These are phyloP conservation scores for Earliella scabrosa DNA, from an alignment of 1,284 basidiomycete genomes.

Conservation along the genomic window DNA sequence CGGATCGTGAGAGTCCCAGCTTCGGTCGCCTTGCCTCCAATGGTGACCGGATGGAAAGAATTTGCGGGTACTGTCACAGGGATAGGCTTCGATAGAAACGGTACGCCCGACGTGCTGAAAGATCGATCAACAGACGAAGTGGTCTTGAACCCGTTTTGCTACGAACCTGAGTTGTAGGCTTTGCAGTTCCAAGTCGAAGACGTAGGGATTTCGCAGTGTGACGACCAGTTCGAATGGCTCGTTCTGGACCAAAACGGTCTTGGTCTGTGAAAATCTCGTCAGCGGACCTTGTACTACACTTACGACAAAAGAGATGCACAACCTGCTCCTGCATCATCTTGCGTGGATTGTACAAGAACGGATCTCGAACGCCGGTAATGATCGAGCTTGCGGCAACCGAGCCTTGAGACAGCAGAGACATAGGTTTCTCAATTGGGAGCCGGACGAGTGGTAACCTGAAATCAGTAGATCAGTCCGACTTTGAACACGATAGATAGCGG, in stretches of 20 bases:
- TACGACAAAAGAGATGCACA: slow-evolving; percentile 16
- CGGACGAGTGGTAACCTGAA: slow-evolving; percentile 73
- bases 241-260: slow-evolving; percentile 78
- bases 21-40: slow-evolving; percentile 70
- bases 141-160: background rate
- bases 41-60: slow-evolving; percentile 73
- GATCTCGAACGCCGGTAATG: slow-evolving; percentile 64
- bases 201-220: slow-evolving; percentile 88
- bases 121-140: background rate
- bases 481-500: background rate
- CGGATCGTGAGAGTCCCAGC: slow-evolving; percentile 74
- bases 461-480: background rate
- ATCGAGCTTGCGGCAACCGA: slow-evolving; percentile 48
- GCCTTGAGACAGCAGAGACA: slow-evolving; percentile 53
- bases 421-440: slow-evolving; percentile 74
- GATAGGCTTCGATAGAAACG: slow-evolving; percentile 67
- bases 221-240: slow-evolving; percentile 84
- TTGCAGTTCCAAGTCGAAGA: slow-evolving; percentile 88
- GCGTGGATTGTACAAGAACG: slow-evolving; percentile 90
- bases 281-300: no score
- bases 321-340: slow-evolving; percentile 65
- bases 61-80: slow-evolving; percentile 72
- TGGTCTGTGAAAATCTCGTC: slow-evolving; percentile 42
- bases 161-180: slow-evolving; percentile 80
- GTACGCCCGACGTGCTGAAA: slow-evolving; percentile 80